Evolutionary conservation across 176 grass and related monocot genomes (phyloP).

Genomic region (Ensete ventricosum): DNA sequence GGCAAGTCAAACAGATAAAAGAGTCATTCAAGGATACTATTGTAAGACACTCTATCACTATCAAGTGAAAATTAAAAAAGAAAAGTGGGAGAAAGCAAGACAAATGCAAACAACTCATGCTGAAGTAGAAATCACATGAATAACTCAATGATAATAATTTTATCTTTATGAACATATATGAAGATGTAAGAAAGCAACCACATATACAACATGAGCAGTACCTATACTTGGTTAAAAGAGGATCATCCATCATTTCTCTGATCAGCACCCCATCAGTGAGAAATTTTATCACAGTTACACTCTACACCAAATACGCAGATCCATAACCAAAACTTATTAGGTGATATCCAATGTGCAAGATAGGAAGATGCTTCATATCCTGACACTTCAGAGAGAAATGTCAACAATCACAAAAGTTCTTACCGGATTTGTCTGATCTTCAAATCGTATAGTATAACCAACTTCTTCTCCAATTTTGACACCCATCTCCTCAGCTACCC

Average conservation of each 20-base stretch:
- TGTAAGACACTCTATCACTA: not conserved
- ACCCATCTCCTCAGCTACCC: conserved; percentile 83
- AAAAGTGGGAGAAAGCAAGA: not conserved
- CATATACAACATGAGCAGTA: conserved; percentile 5
- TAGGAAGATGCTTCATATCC: not conserved
- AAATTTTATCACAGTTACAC: conserved; percentile 83
- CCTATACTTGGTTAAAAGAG: conserved; percentile 91
- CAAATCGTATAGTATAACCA: conserved; percentile 94
- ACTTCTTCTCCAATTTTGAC: conserved; percentile 96
- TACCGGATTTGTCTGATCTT: conserved; percentile 94
- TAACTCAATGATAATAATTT: not conserved
- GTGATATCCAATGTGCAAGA: conserved; percentile 1
- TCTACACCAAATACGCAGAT: conserved; percentile 36
- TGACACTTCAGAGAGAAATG: conserved; percentile 11
- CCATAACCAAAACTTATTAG: not conserved
- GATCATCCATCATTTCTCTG: conserved; percentile 99
- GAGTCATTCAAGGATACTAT: not conserved
- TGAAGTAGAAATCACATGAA: not conserved
- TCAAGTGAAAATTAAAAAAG: not conserved
- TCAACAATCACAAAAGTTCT: conserved; percentile 11
- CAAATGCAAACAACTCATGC: not conserved
- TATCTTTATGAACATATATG: not conserved
- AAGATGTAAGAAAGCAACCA: not conserved
- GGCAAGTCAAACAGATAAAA: conserved; percentile 16
- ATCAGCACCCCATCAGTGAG: conserved; percentile 92